phyloP scores from a whole-genome alignment of 2,329 filamentous ascomycete species.

The Talaromyces sp. region DNA sequence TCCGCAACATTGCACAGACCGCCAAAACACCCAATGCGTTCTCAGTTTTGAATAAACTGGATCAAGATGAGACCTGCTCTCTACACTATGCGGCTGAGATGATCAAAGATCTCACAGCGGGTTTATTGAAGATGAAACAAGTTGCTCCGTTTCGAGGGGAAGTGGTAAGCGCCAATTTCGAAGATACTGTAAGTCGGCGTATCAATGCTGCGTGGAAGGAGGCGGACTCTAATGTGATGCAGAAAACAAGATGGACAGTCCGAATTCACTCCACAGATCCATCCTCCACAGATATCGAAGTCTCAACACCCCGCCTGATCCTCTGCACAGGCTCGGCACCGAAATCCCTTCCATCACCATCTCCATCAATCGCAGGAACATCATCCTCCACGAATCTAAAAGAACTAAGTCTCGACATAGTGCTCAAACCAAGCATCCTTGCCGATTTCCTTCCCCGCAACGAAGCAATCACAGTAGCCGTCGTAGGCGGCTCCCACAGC shows the following conservation, averaged over 20 bases:
- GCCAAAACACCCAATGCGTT: constrained; percentile 53
- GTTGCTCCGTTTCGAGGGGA: constrained; percentile 33
- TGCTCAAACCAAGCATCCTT: constrained; percentile 53
- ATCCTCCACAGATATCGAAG: constrained; percentile 29
- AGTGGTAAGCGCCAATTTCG: constrained; percentile 34
- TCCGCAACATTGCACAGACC: constrained; percentile 49
- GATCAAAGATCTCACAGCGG: constrained; percentile 45
- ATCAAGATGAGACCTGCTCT: constrained; percentile 56
- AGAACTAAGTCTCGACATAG: constrained; percentile 53
- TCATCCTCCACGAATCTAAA: constrained; percentile 37
- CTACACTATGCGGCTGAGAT: constrained; percentile 58
- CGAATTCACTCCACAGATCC: constrained; percentile 29
- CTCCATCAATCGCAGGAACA: constrained; percentile 25
- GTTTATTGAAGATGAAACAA: constrained; percentile 36
- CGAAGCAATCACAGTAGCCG: constrained; percentile 46
- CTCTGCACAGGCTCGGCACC: constrained; percentile 59
- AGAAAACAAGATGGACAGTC: constrained; percentile 34
- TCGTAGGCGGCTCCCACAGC: constrained; percentile 61
- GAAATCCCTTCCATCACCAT: constrained; percentile 43
- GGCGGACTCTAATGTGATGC: not conserved
- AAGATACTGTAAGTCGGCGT: constrained; percentile 27
- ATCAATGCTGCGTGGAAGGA: not conserved
- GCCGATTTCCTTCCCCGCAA: constrained; percentile 37
- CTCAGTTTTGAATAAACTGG: constrained; percentile 50
- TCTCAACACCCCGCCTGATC: constrained; percentile 47